Evolutionary conservation across 257 asterid species (phyloP), one percentile per base, ranked within the genome.

Genomic region (Nicotiana benthamiana): DNA sequence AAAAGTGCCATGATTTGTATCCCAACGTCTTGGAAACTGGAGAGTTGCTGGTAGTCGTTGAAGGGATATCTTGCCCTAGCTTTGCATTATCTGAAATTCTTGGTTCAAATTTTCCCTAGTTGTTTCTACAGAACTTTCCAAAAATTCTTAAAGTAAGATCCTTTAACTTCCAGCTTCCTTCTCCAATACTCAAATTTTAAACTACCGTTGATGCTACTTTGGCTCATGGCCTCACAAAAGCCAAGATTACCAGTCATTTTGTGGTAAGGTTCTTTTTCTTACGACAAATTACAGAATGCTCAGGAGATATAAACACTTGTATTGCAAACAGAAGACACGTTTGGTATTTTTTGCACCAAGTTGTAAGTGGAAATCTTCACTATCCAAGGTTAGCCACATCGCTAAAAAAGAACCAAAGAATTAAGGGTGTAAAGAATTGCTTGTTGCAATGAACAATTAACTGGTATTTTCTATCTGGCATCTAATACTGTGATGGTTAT

Each of bases 401-500:
- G 77, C 57, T 22, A 43, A 27, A 70, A 70, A 46, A 34, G 46
- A 70, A 2, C 24, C 43, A 70, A 13, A 59, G 46, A 70, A n/a
- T 43, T 16, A 70, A 43, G 77, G 36, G 56, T 68, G 43, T 68
- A 68, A 11, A 17, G 36, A 12, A 70, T 43, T 46, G 15, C 20
- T 68, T 10, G 51, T 36, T 36, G n/a, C 27, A n/a, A 0, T 36
- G 17, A 68, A 20, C 17, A 67, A 64, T 30, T 30, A 6, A 63
- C 40, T 63, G 20, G 70, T 65, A 68, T n/a, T 30, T 56, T 4
- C 67, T 81, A 84, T 77, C 84, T 53, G 34, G 83, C 80, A 2
- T 84, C 84, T 54, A 84, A 51, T 40, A 65, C 26, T 32, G 87
- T 84, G 36, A 77, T 77, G 61, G 80, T 84, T 32, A 67, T 64